Conservation (phyloP, 1,284 basidiomycete genomes). For the Termitomyces sp. region DNA sequence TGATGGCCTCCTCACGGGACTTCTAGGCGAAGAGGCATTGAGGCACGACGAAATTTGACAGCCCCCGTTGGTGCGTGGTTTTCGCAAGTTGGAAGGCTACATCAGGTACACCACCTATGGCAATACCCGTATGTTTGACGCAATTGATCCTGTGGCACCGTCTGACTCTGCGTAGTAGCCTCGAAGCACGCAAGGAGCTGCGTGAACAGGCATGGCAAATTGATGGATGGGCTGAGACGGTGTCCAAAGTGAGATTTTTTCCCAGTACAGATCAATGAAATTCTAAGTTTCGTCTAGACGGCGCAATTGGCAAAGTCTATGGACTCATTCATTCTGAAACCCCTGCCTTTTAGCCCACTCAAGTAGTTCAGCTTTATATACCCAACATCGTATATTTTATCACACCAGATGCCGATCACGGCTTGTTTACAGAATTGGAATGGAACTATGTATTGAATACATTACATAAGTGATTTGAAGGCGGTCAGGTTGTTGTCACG, state of each 20-base stretch:
- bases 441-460: neutral
- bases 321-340: constrained; percentile 72
- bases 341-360: constrained; percentile 76
- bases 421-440: neutral
- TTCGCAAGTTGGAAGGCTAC: constrained; percentile 84
- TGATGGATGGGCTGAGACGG: constrained; percentile 92
- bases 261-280: constrained; percentile 3
- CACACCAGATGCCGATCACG: constrained; percentile 6
- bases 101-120: constrained; percentile 93
- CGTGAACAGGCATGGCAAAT: constrained; percentile 89
- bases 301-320: constrained; percentile 71
- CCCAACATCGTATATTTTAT: constrained; percentile 2
- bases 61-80: constrained; percentile 93
- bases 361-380: constrained; percentile 41
- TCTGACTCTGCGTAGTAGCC: constrained; percentile 41
- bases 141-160: neutral
- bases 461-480: neutral
- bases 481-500: constrained; percentile 19
- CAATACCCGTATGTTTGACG: constrained; percentile 74
- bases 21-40: constrained; percentile 77
- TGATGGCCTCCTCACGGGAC: constrained; percentile 1
- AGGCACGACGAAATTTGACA: constrained; percentile 80
- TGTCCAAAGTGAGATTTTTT: constrained; percentile 67
- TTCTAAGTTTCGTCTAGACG: constrained; percentile 45
- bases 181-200: constrained; percentile 76